These are phyloP conservation scores for Punctularia strigosozonata DNA, from an alignment of 768 basidiomycete species.

Conservation along the genomic window DNA sequence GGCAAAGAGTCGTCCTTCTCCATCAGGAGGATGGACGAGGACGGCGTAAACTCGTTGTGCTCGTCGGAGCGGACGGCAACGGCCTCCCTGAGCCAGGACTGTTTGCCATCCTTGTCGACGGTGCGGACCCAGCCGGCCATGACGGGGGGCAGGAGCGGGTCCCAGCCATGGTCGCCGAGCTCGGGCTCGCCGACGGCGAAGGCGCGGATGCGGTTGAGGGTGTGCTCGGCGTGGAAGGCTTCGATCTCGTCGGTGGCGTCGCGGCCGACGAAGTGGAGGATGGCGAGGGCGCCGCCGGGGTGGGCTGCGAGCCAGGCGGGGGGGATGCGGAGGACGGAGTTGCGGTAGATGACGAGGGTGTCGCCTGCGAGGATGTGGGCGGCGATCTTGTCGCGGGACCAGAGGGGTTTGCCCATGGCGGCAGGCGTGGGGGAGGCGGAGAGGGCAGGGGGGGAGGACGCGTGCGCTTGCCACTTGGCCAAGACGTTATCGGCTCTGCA, in stretches of 20 bases:
- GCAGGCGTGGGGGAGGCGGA: not conserved
- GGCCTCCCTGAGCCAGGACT: slow-evolving; percentile 57
- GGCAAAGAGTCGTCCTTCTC: slow-evolving; percentile 22
- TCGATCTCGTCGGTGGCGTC: slow-evolving; percentile 93
- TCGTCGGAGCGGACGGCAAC: slow-evolving; percentile 23
- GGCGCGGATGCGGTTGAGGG: slow-evolving; percentile 39
- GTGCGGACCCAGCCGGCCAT: slow-evolving; percentile 73
- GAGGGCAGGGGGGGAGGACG: too few species aligned
- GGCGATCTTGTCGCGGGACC: slow-evolving; percentile 49
- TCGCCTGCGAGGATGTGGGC: slow-evolving; percentile 66
- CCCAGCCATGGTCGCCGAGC: slow-evolving; percentile 41
- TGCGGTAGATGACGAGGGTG: slow-evolving; percentile 60
- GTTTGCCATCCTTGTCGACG: slow-evolving; percentile 28
- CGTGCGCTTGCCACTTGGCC: too few species aligned
- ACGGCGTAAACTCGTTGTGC: slow-evolving; percentile 8
- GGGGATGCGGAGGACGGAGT: slow-evolving; percentile 54
- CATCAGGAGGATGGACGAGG: slow-evolving; percentile 55
- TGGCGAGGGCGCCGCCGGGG: slow-evolving; percentile 80
- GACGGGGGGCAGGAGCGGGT: slow-evolving; percentile 77
- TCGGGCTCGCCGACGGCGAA: slow-evolving; percentile 67
- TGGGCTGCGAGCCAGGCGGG: slow-evolving; percentile 72
- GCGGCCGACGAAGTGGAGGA: slow-evolving; percentile 91
- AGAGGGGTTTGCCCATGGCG: slow-evolving; percentile 21
- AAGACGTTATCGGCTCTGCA: too few species aligned
- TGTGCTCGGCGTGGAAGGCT: slow-evolving; percentile 70